Evolutionary conservation across 1,139 yeast genomes (phyloP), one percentile per base, ranked within the genome.

Genomic region (Kodamaea suecica): DNA sequence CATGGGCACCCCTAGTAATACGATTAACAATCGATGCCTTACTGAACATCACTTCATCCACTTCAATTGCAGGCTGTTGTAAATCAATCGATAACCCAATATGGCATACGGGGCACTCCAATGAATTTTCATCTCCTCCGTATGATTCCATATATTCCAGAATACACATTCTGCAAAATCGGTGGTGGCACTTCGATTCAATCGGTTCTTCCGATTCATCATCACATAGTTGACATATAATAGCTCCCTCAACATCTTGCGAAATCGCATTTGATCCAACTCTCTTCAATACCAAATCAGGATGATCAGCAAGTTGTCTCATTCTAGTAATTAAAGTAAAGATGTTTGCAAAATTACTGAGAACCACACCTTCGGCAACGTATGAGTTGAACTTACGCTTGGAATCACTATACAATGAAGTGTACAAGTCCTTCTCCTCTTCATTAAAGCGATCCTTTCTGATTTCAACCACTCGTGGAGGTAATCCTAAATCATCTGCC

Each of bases 121-220:
- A 63, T 32, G 76, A 75, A 31, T 66, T 57, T 23, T 56, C 60
- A 20, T 65, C 73, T 5, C 68, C 75, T 4, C 94, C 95, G 55
- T 74, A 90, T 34, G 95, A 81, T 44, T 88, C 96, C 33, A 84
- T 77, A 51, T 92, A 92, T 55, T 94, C 98, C 45, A 74, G 79
- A 39, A 92, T 78, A 57, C 99, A 92, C 70, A 92, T 70, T 26
- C 99, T 74, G 55, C 99, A 92, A 54, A 92, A 92, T 39, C 77
- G 76, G 52, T 92, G 99, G 48, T 85, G 96, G 55, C 98, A 92
- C 54, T 83, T 84, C 2, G 96, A 84, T 55, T 85, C 90, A 33
- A 94, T 87, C 0, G 98, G 95, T 43, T 92, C 98, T 57, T 92
- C 97, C 0, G 98, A 96, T 58, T 88, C 97, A 53, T 94, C 98